A percentile compares a stretch with the other conserved stretches of the same genome.
These are phyloP conservation scores for Juglanconis sp. DNA, from an alignment of 2,329 filamentous ascomycete species.

Conservation along the genomic window DNA sequence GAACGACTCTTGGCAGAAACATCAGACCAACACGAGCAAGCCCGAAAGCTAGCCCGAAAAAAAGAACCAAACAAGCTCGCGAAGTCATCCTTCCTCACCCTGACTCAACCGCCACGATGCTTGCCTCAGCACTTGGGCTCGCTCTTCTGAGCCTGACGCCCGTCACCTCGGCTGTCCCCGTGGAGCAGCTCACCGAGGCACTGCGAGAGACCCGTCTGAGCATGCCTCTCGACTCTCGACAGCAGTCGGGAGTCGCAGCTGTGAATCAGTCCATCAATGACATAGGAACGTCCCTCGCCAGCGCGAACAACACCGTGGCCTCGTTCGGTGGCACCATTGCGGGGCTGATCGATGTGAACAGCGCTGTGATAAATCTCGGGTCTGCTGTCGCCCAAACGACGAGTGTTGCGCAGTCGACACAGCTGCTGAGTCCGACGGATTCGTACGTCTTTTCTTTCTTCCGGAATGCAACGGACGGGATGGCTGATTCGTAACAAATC, in stretches of 20 bases:
- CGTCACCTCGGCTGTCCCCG: background rate
- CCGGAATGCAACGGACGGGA: background rate
- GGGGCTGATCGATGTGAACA: slow-evolving; percentile 8
- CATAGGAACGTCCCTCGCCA: background rate
- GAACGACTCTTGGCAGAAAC: no score
- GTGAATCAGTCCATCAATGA: background rate
- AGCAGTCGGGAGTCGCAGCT: background rate
- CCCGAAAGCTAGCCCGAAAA: background rate
- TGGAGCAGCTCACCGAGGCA: background rate
- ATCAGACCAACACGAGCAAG: no score
- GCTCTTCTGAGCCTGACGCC: background rate
- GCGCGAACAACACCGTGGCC: background rate
- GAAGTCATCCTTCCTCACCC: background rate
- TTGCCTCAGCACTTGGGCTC: background rate
- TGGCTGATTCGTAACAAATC: background rate
- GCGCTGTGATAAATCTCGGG: slow-evolving; percentile 1
- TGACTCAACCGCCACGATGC: background rate
- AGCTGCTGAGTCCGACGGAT: background rate
- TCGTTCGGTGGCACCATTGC: background rate
- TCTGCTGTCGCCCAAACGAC: background rate
- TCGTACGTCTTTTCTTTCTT: background rate
- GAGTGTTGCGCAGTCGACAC: background rate
- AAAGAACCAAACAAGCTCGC: background rate
- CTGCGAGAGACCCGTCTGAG: background rate
- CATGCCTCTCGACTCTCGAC: background rate